Evolutionary conservation across 805 yeast species (phyloP).

Genomic region (Phaffomyces antillensis): DNA sequence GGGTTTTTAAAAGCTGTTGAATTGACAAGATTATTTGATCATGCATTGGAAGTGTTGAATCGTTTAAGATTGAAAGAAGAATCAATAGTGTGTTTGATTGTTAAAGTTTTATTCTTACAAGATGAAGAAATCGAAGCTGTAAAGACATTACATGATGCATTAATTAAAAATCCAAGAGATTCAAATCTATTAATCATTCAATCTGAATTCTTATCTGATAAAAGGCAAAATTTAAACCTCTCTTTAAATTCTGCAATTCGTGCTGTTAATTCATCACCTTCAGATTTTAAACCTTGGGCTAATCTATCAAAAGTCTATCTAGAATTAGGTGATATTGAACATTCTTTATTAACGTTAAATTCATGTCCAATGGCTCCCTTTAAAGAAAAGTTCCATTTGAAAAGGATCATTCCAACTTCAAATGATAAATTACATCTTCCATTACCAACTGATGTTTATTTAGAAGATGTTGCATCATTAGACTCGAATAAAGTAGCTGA

Average conservation of each 20-base stretch:
- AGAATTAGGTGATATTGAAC: constrained; percentile 56
- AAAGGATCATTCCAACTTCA: constrained; percentile 49
- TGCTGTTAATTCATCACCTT: constrained; percentile 67
- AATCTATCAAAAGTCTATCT: constrained; percentile 58
- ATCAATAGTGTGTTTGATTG: constrained; percentile 49
- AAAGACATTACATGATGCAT: constrained; percentile 43
- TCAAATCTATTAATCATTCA: constrained; percentile 48
- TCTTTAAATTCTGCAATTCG: constrained; percentile 53
- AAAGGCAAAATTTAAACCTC: constrained; percentile 45
- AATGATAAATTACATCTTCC: constrained; percentile 63
- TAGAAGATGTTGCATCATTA: constrained; percentile 61
- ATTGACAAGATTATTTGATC: constrained; percentile 56
- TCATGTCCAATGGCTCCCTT: constrained; percentile 75
- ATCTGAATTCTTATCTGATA: constrained; percentile 45
- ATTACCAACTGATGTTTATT: constrained; percentile 63
- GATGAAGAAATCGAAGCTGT: constrained; percentile 59
- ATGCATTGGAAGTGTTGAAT: constrained; percentile 52
- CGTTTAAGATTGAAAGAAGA: constrained; percentile 47
- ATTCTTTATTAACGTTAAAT: constrained; percentile 64
- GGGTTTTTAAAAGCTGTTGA: constrained; percentile 60
- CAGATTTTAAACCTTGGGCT: constrained; percentile 72
- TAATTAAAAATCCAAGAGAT: constrained; percentile 43
- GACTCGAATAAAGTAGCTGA: constrained; percentile 57
- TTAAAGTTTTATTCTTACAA: constrained; percentile 42
- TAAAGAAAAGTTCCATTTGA: constrained; percentile 56